Conservation (phyloP, 2,329 filamentous ascomycete genomes). For the Bipolaris zeicola region DNA sequence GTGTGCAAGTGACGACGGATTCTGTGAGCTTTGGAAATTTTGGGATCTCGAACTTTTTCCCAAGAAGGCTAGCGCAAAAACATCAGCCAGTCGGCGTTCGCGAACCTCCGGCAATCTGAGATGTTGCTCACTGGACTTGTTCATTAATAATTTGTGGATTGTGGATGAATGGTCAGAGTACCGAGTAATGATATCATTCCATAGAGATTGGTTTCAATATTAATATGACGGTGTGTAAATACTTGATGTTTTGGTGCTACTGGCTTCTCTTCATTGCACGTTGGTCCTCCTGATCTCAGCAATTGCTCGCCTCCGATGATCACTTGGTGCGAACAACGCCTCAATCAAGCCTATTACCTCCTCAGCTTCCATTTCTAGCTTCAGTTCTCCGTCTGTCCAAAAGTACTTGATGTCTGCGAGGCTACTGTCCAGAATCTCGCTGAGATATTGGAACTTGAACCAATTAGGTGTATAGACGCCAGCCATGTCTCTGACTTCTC, state of each 20-base stretch:
- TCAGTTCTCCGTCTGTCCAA: conserved; percentile 68
- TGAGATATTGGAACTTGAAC: conserved; percentile 69
- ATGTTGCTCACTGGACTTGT: not conserved
- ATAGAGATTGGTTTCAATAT: not conserved
- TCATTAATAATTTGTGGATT: not conserved
- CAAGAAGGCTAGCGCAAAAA: conserved; percentile 36
- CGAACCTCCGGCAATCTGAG: conserved; percentile 21
- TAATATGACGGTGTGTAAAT: not conserved
- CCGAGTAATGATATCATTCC: not conserved
- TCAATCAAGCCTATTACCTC: conserved; percentile 68
- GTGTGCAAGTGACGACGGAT: conserved; percentile 18
- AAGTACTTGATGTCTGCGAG: conserved; percentile 69
- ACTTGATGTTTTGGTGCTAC: not conserved
- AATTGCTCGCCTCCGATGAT: conserved; percentile 63
- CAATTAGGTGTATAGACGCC: conserved; percentile 67
- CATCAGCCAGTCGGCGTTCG: conserved; percentile 29
- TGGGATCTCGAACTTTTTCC: conserved; percentile 31
- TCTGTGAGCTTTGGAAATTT: conserved; percentile 36
- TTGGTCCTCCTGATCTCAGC: conserved; percentile 56
- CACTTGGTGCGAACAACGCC: conserved; percentile 68
- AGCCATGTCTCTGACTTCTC: conserved; percentile 58
- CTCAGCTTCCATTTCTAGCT: conserved; percentile 64
- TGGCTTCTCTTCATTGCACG: conserved; percentile 19
- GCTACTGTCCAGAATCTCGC: conserved; percentile 66
- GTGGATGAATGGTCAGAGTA: not conserved